A percentile compares a stretch with the other conserved stretches of the same genome.
Evolutionary conservation across 1,139 yeast species (phyloP).

Genomic region (Yamadazyma triangularis): DNA sequence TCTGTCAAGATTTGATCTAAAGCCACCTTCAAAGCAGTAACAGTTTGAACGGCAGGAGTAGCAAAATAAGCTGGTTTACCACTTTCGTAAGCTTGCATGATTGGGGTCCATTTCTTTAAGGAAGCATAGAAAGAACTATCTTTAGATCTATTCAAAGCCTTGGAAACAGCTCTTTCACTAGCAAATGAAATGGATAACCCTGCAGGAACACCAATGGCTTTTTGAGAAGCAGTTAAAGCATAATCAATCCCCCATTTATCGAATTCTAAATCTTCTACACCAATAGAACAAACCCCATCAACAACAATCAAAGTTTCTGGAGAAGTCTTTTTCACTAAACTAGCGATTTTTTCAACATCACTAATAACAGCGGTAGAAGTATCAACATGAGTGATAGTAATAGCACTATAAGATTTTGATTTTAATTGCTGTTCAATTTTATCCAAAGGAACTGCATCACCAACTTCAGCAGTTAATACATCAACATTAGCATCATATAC

Average conservation of each 20-base stretch:
- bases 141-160: conserved; percentile 52
- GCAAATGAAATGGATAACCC: conserved; percentile 80
- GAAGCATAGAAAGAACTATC: conserved; percentile 69
- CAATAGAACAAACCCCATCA: conserved; percentile 94
- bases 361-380: conserved; percentile 90
- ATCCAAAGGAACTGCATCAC: conserved; percentile 62
- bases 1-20: conserved; percentile 64
- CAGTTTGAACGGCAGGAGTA: conserved; percentile 86
- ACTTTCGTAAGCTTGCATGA: conserved; percentile 81
- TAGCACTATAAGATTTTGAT: conserved; percentile 52
- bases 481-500: conserved; percentile 70
- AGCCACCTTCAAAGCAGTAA: conserved; percentile 77
- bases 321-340: conserved; percentile 54
- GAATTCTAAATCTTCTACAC: conserved; percentile 80
- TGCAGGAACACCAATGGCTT: conserved; percentile 93
- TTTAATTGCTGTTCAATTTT: conserved; percentile 53
- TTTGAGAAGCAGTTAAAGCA: conserved; percentile 89
- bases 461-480: conserved; percentile 66
- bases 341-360: conserved; percentile 63
- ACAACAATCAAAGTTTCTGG: conserved; percentile 83
- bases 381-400: conserved; percentile 92
- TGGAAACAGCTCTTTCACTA: conserved; percentile 67
- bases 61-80: conserved; percentile 88
- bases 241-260: conserved; percentile 90
- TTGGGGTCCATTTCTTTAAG: conserved; percentile 82